Evolutionary conservation across 2,329 filamentous ascomycete species (phyloP).

Genomic region (Cercospora zeae-maydis): DNA sequence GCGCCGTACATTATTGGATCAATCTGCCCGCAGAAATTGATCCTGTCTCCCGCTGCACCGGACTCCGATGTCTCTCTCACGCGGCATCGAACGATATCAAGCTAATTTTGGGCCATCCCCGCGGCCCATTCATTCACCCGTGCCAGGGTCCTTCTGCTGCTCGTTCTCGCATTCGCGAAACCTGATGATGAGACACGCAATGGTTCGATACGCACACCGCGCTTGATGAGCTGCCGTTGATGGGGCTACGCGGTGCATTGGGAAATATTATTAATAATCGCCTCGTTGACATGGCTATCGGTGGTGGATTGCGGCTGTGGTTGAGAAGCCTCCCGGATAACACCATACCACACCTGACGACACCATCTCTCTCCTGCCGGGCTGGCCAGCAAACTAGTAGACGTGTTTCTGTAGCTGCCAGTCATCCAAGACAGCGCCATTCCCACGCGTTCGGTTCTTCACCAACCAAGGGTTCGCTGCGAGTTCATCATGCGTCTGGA

Average conservation of each 20-base stretch:
- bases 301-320: not conserved
- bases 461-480: not conserved
- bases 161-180: slow-evolving; percentile 3
- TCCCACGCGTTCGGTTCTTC: not conserved
- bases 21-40: not conserved
- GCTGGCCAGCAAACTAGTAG: too few species aligned
- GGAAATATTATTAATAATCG: not conserved
- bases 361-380: too few species aligned
- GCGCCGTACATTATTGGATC: not conserved
- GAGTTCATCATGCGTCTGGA: too few species aligned
- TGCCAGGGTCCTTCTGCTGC: not conserved
- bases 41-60: not conserved
- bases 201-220: not conserved
- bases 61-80: not conserved
- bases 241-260: not conserved
- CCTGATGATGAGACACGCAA: slow-evolving; percentile 2
- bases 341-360: not conserved
- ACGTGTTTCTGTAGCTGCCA: not conserved
- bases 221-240: not conserved
- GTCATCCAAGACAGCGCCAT: not conserved
- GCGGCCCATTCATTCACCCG: not conserved
- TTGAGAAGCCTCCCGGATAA: not conserved
- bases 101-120: slow-evolving; percentile 1
- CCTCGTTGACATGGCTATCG: not conserved
- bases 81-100: not conserved